Base-by-base conservation (phyloP, 352 stramenopile species). In the Halophytophthora polymorphica region DNA sequence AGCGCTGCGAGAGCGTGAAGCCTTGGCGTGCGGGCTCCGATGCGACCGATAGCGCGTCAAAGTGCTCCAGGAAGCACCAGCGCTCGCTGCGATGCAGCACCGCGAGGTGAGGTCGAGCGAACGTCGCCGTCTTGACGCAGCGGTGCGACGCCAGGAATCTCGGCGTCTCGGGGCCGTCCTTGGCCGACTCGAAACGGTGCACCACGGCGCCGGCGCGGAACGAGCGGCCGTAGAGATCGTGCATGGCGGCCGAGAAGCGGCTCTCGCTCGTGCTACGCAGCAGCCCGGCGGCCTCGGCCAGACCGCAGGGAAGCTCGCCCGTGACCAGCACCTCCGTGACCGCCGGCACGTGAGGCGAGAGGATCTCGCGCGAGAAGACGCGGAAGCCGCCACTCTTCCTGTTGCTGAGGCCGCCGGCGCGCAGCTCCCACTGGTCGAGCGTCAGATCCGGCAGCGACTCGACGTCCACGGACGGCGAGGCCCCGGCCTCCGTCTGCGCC, bases 51-150 rank as follows among this genome's bases (percentile, higher is more conserved):
- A 48, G n/a, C 6, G 5, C 15, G 12, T 52, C 13, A 3, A 58
- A 7, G 6, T 17, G 21, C 31, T 58, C 51, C 2, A 44, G 14
- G 33, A 28, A 40, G 44, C 42, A 64, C 53, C 53, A 63, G 29
- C 43, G 22, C 28, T 68, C 53, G 49, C 45, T 50, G 6, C 53
- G 59, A 6, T 36, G 37, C 15, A 68, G 54, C 37, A 53, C 17
- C n/a, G n/a, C n/a, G n/a, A n/a, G n/a, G 13, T 64, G 48, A n/a
- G 36, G 44, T 21, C 57, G 53, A 5, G 42, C 28, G 37, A 69
- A 69, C 45, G 51, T 58, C 34, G 45, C 56, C 6, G 56, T 62
- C 51, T 69, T 69, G 50, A 69, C 50, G 3, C 25, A 55, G 29
- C 56, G 17, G 18, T 67, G 47, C 1, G 34, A 41, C 1, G 29